Base-by-base conservation (phyloP, 192 early-diverging fungal species). In the Podila horticola region DNA sequence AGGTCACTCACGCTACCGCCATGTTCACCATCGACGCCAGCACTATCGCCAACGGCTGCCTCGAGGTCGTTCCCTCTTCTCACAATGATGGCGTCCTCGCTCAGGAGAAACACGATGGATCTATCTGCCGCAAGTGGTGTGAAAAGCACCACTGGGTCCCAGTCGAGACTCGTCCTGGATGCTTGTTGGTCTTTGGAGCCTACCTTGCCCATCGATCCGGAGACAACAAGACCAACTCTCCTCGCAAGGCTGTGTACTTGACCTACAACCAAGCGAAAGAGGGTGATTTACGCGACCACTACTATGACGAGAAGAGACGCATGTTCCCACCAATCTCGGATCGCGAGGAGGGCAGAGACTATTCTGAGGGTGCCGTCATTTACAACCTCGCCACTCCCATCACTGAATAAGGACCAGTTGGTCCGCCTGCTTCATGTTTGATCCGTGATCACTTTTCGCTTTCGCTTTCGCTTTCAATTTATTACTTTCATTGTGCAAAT, bases 301-400 rank as follows among this genome's bases (percentile, higher is more conserved):
- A 91, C 77, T 90, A 90, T 59, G 82, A 75, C 19, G 88, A 88
- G 67, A 91, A 91, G 82, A 83, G 90, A 34, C 63, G 65, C 29
- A 67, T 84, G 49, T 91, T 91, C 69, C 89, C 90, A 28, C 89
- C 88, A 11, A 83, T 86, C 33, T 90, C 82, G 36, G 90, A 91
- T 38, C 75, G 90, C 29, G 71, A 75, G 41, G 72, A 79, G 26
- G 84, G 77, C 2, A 83, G 82, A 71, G 89, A 91, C 64, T 90
- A 91, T 34, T 83, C 74, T 75, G 83, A 84, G 24, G 87, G 87
- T 19, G 90, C 90, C 28, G 82, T 75, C 58, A 86, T 82, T 17
- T 91, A 90, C 76, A 91, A 91, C 62, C 82, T 86, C 66, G 87
- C 88, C 34, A 91, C 87, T 26, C 88, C 88, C 11, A 91, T 91